Evolutionary conservation across 495 filamentous ascomycete genomes (phyloP).

Genomic region (Parathielavia hyrcaniae): DNA sequence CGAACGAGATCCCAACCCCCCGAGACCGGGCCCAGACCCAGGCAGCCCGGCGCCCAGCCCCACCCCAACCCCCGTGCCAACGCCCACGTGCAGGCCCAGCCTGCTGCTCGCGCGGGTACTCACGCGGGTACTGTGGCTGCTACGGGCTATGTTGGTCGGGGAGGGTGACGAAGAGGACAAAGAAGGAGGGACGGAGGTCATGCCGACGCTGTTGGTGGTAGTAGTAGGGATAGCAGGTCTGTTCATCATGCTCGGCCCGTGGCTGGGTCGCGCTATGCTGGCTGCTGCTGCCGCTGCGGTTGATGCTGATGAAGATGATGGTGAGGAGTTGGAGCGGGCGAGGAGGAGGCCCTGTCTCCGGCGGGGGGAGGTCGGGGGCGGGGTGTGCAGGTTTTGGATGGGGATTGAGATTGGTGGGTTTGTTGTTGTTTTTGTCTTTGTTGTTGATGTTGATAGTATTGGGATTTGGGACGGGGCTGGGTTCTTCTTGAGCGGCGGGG

Average conservation of each 20-base stretch:
- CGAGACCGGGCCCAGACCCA: neutral
- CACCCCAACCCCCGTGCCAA: conserved; percentile 2
- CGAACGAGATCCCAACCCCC: neutral
- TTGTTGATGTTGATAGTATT: neutral
- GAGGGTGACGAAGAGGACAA: neutral
- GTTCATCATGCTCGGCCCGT: too few relatives aligned
- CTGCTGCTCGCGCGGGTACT: neutral
- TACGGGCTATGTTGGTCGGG: neutral
- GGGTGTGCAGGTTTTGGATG: conserved; percentile 3
- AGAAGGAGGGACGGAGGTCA: neutral
- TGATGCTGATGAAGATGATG: neutral
- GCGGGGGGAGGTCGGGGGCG: conserved; percentile 8
- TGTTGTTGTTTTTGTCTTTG: neutral
- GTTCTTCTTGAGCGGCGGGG: neutral
- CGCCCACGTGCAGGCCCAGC: conserved; percentile 8
- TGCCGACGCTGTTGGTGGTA: neutral
- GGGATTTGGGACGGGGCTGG: neutral
- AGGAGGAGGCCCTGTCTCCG: neutral
- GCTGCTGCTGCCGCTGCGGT: neutral
- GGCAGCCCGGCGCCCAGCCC: conserved; percentile 10
- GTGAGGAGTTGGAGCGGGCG: neutral
- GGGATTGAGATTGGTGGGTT: neutral
- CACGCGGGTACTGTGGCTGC: neutral
- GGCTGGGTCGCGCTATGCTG: neutral
- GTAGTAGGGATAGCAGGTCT: too few relatives aligned